Base-by-base conservation (phyloP, 441 rosid genomes). In the Brassica hybrid region DNA sequence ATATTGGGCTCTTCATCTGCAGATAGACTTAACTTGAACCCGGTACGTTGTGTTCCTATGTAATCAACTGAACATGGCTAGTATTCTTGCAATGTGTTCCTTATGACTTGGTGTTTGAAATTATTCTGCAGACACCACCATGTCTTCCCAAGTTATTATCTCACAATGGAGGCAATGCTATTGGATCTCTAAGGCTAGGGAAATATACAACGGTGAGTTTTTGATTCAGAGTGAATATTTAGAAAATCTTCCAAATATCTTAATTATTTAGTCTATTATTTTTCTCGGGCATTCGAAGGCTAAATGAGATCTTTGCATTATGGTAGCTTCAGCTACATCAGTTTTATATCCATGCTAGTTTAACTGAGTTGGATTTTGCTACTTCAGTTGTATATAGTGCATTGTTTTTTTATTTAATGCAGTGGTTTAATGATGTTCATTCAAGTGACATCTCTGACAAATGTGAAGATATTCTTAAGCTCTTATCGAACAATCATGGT, bases 381-480 rank as follows among this genome's bases (percentile, higher is more conserved):
- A 43, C 14, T 23, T 43, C 69, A 69, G 38, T 34, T 19, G 58
- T 60, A 62, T 38, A 23, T 68, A 79, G 43, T 34, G 61, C 54
- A 11, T 79, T 77, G 60, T n/a, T 65, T 73, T 63, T 13, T 18
- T 6, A 54, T 54, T 3, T 16, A 7, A 21, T 87, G 82, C 91
- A 94, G 97, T 94, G 97, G 98, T 94, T 91, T 85, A 85, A 90
- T 69, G 97, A 94, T 85, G 98, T 94, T 2, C 79, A 79, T 76
- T 87, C 98, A 60, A 89, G 86, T 81, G 97, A 90, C 52, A 84
- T 94, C 74, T 87, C 91, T 19, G 88, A 90, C 73, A 88, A 81
- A 77, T 91, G 98, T 71, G 96, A 94, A 82, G 87, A 94, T 69
- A 79, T 85, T 45, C 88, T 94, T 69, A 83, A 76, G 75, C 90